A percentile compares a stretch with the other conserved stretches of the same genome.
Evolutionary conservation across 2,329 filamentous ascomycete species (phyloP).

Genomic region (Hypocreales sp.): DNA sequence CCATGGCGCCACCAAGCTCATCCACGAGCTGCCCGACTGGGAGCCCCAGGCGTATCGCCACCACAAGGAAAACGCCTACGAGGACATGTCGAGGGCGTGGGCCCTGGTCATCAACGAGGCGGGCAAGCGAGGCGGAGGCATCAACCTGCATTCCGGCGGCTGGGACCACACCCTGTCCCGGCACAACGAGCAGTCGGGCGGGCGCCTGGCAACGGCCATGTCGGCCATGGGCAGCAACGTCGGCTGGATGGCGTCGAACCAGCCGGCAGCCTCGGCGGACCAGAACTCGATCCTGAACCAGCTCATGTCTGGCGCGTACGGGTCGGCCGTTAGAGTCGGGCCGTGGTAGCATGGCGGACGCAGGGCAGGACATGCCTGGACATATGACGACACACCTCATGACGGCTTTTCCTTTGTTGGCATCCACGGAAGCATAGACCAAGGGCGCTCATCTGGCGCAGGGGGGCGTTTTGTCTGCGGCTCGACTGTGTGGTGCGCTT

Average conservation of each 20-base stretch:
- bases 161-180: slow-evolving; percentile 83
- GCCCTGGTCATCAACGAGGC: slow-evolving; percentile 80
- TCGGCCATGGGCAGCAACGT: slow-evolving; percentile 59
- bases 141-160: slow-evolving; percentile 73
- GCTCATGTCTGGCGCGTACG: slow-evolving; percentile 44
- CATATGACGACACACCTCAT: slow-evolving; percentile 17
- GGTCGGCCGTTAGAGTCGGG: slow-evolving; percentile 45
- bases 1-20: slow-evolving; percentile 76
- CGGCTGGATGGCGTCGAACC: slow-evolving; percentile 54
- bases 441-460: slow-evolving; percentile 13
- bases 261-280: slow-evolving; percentile 19
- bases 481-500: too few species aligned
- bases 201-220: slow-evolving; percentile 66
- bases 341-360: slow-evolving; percentile 45
- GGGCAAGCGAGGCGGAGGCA: slow-evolving; percentile 78
- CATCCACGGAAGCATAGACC: slow-evolving; percentile 22
- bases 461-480: slow-evolving; percentile 16
- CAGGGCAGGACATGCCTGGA: slow-evolving; percentile 10
- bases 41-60: slow-evolving; percentile 76
- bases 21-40: slow-evolving; percentile 85
- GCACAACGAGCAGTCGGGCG: slow-evolving; percentile 77
- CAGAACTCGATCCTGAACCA: slow-evolving; percentile 45
- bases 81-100: slow-evolving; percentile 92
- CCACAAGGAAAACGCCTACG: slow-evolving; percentile 90
- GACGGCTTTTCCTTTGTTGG: slow-evolving; percentile 16